These are phyloP conservation scores for Teratosphaeria viscida DNA, from an alignment of 2,329 filamentous ascomycete genomes.

Conservation along the genomic window DNA sequence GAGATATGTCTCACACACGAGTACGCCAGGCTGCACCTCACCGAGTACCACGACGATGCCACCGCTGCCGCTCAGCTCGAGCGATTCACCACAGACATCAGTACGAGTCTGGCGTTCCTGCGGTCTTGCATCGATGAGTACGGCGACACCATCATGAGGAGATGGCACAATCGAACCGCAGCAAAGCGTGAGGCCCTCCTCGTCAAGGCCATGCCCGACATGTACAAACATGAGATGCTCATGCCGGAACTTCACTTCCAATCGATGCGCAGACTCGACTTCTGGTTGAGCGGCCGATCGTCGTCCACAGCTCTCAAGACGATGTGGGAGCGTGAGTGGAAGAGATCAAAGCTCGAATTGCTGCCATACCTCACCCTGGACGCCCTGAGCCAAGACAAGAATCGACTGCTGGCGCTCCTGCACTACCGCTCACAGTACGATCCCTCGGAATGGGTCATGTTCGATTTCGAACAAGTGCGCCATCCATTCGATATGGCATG, in stretches of 20 bases:
- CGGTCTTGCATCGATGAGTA: background rate
- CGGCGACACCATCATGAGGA: conserved; percentile 4
- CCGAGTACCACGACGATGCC: background rate
- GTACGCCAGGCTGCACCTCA: background rate
- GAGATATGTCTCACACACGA: background rate
- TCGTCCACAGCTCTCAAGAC: background rate
- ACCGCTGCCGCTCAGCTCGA: background rate
- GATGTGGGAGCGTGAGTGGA: background rate
- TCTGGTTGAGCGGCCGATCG: background rate
- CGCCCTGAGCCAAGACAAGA: conserved; percentile 4
- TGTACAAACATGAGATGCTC: conserved; percentile 1
- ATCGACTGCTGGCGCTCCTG: conserved; percentile 7
- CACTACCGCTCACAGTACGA: conserved; percentile 4
- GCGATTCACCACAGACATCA: background rate
- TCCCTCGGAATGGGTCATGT: conserved; percentile 7
- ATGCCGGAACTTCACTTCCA: background rate
- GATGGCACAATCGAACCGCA: conserved; percentile 5
- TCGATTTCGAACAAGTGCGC: conserved; percentile 5
- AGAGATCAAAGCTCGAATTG: conserved; percentile 1
- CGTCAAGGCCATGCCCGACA: conserved; percentile 6
- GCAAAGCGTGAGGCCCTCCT: conserved; percentile 5
- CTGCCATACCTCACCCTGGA: conserved; percentile 8
- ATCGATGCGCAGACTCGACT: background rate
- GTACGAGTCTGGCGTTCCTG: background rate
- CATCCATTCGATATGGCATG: background rate